Conservation (phyloP, 768 basidiomycete genomes). For the Termitomyces sp. region DNA sequence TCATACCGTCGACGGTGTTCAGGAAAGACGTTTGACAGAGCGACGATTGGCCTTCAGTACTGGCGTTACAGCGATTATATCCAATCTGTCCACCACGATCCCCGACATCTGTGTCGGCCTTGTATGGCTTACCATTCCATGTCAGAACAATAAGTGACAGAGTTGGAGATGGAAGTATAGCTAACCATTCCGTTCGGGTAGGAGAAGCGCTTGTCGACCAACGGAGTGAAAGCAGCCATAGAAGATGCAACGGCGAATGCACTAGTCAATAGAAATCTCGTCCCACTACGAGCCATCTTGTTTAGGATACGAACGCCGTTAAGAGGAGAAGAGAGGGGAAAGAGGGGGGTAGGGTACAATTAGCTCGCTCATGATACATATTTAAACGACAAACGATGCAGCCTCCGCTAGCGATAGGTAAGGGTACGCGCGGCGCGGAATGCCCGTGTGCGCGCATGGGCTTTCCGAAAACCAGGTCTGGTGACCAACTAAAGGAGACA, state of each 20-base stretch:
- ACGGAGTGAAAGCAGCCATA: conserved; percentile 6
- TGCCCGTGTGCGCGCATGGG: background rate
- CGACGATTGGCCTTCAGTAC: conserved; percentile 51
- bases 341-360: background rate
- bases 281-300: conserved; percentile 4
- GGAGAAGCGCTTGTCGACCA: conserved; percentile 13
- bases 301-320: background rate
- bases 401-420: background rate
- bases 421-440: conserved; percentile 1
- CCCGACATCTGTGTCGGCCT: conserved; percentile 39
- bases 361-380: background rate
- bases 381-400: background rate
- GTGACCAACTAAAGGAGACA: background rate
- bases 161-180: background rate
- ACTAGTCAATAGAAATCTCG: background rate
- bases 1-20: conserved; percentile 47
- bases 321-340: background rate
- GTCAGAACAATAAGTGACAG: background rate
- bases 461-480: background rate
- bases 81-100: conserved; percentile 56
- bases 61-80: conserved; percentile 57
- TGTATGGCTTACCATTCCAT: conserved; percentile 38
- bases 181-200: conserved; percentile 15
- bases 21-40: conserved; percentile 55
- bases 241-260: background rate